Percentiles rank a stretch among this genome's conserved stretches.
Conservation (phyloP, 495 filamentous ascomycete species). For the Tuber umbilicatum region DNA sequence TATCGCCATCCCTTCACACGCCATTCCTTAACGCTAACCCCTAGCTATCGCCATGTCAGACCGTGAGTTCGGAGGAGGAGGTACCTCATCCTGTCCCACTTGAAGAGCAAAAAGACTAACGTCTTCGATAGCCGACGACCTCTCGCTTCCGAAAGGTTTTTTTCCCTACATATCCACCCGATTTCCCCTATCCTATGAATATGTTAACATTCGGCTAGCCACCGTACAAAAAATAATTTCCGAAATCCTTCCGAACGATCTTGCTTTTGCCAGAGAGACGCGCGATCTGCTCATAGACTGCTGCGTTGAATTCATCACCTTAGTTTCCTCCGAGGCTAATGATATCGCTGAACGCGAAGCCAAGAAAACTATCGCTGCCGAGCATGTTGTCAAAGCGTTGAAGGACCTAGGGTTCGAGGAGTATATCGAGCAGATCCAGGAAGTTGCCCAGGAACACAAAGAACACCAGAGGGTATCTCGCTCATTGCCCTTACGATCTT, state of each 20-base stretch:
- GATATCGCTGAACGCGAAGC: conserved; percentile 96
- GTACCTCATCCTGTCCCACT: conserved; percentile 7
- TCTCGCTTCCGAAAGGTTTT: conserved; percentile 86
- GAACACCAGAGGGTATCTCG: conserved; percentile 76
- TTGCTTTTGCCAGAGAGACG: conserved; percentile 85
- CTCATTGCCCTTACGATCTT: conserved; percentile 15
- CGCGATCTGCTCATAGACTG: conserved; percentile 95
- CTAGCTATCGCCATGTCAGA: conserved; percentile 65
- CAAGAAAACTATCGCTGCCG: conserved; percentile 96
- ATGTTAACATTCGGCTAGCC: conserved; percentile 48
- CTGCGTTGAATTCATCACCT: conserved; percentile 97
- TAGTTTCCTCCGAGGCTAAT: conserved; percentile 94
- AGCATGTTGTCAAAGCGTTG: conserved; percentile 90
- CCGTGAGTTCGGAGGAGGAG: conserved; percentile 66
- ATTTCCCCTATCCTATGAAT: not conserved
- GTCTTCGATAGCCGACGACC: conserved; percentile 63
- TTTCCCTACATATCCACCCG: conserved; percentile 1
- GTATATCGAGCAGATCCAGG: conserved; percentile 77
- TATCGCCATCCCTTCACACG: conserved; percentile 6
- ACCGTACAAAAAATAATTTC: conserved; percentile 97
- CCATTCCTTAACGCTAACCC: conserved; percentile 15
- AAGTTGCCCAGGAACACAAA: conserved; percentile 84
- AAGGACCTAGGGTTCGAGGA: conserved; percentile 84
- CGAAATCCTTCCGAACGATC: conserved; percentile 74
- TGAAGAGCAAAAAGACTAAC: conserved; percentile 11